Evolutionary conservation across 352 stramenopile genomes (phyloP), one percentile per base, ranked within the genome.

Genomic region (Pythium phragmitis): DNA sequence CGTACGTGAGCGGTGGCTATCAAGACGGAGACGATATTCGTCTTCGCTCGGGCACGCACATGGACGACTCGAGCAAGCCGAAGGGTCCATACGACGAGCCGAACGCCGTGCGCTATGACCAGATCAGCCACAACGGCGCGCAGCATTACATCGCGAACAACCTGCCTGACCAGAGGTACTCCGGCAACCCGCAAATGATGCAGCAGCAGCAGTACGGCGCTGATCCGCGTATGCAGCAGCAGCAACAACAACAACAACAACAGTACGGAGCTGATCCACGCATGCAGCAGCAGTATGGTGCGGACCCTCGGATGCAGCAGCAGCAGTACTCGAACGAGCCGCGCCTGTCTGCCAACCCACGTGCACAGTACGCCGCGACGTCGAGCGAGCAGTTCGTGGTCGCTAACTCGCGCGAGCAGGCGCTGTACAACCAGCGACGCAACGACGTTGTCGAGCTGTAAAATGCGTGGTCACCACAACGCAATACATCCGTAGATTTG

Each of bases 81-180:
- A 8, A 26, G 34, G 46, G 16, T 19, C 62, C 50, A 7, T 51
- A 67, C 52, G 65, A 60, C 0, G 45, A 67, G 39, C 37, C 34
- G 8, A 16, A 52, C 19, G 36, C 51, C 4, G 30, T 62, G 2
- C 52, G 53, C 28, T 72, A 72, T 50, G 57, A 72, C 55, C 66
- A 65, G 53, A 65, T 57, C 48, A 58, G 60, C 34, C 53, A 26
- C 21, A 68, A 68, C 26, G 66, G 66, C 26, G 66, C 66, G 28
- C 66, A 72, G 60, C 66, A 72, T 36, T 72, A 72, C 60, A 72
- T 72, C 23, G 66, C 60, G 13, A 68, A 68, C 60, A 47, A 65
- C 42, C 26, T 21, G 2, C 55, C 42, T 7, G 51, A 69, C 34
- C 57, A 70, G 33, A 39, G 48, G 56, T 69, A 65, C 63, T 49